Conservation (phyloP, 257 asterid species). For the Solanum corneliomulleri region DNA sequence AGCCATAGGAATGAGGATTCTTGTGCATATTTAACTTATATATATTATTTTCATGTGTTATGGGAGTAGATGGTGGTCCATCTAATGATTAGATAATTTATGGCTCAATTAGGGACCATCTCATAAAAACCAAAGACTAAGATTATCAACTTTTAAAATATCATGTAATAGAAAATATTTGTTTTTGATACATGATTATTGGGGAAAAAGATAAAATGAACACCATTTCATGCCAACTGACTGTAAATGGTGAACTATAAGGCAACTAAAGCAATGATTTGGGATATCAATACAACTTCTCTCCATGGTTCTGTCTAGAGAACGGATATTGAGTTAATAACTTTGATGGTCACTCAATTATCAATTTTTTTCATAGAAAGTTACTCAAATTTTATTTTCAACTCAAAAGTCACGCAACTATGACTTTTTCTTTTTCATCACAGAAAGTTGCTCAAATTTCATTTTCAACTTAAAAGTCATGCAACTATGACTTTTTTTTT, state of each 20-base stretch:
- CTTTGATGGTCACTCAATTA: no score
- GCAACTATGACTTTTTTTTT: no score
- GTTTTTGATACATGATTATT: background rate
- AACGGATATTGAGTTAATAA: no score
- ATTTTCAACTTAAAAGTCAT: no score
- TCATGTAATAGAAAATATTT: no score
- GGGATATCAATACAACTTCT: background rate
- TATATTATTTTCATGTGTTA: background rate
- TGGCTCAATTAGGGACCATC: background rate
- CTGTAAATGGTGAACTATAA: background rate
- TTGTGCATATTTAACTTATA: background rate
- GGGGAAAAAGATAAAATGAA: background rate
- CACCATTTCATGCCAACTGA: background rate
- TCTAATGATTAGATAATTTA: background rate
- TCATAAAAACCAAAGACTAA: background rate
- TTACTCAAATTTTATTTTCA: no score
- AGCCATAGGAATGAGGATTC: no score
- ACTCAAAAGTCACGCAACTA: no score
- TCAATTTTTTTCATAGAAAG: no score
- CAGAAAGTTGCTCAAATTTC: no score
- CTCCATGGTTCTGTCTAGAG: no score
- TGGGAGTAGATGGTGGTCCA: background rate
- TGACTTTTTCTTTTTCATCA: no score
- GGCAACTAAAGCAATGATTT: background rate
- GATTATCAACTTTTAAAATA: background rate